Base-by-base conservation (phyloP, 192 early-diverging fungal species). In the Podila horticola region DNA sequence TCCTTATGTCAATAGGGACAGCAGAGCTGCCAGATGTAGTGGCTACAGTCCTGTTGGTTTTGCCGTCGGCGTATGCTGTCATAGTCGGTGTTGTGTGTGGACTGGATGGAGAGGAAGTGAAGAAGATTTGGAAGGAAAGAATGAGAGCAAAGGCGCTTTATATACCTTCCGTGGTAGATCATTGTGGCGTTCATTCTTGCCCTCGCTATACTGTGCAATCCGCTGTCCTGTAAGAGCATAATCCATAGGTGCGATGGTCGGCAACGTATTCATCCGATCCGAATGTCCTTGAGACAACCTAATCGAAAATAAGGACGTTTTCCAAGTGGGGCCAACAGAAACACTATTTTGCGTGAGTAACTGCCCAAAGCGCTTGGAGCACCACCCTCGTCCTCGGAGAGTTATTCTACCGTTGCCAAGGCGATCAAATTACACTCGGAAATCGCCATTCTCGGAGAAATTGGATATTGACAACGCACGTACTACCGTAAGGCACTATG, bases 231-330 rank as follows among this genome's bases (percentile, higher is more conserved):
- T n/a, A n/a, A n/a, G n/a, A n/a, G n/a, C n/a, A n/a, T n/a, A n/a
- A n/a, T n/a, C n/a, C n/a, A n/a, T n/a, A n/a, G n/a, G n/a, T n/a
- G n/a, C n/a, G n/a, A n/a, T n/a, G n/a, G n/a, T n/a, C n/a, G 52
- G 52, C 52, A 55, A 24, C 2, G n/a, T 55, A 55, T 55, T 55
- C 52, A 55, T 55, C 52, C 52, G 52, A 26, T 55, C 52, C 52
- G 52, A 55, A 22, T 24, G 52, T 0, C 41, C 41, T 45, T 15
- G 10, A 0, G 11, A 15, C 41, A 45, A 45, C 41, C 15, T 45
- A 45, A 45, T 45, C 41, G 41, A 45, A 45, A 45, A 15, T 45
- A 45, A 55, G 19, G 49, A 50, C 20, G 49, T 50, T 50, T 8
- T 31, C 31, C 5, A 2, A 10, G 36, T 6, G 36, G 36, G 8